phyloP scores from a whole-genome alignment of 768 basidiomycete genomes.

The Boletus sensibilis region DNA sequence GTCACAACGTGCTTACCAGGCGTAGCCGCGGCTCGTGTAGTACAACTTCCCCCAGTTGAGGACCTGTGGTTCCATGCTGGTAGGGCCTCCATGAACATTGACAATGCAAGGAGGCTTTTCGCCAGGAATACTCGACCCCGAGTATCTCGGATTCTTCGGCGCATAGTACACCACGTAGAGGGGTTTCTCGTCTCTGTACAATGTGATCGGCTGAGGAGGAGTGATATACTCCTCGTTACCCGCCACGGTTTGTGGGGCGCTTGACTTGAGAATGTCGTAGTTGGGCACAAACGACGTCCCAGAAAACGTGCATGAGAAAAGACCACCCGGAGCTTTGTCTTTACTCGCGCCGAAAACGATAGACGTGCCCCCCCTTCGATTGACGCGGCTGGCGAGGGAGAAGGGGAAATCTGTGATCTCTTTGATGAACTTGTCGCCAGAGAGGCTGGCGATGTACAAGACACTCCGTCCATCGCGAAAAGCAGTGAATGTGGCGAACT shows the following conservation, averaged over 20 bases:
- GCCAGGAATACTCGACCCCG: constrained; percentile 42
- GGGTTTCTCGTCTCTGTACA: constrained; percentile 37
- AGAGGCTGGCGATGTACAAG: constrained; percentile 35
- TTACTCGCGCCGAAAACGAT: constrained; percentile 37
- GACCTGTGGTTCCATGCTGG: constrained; percentile 43
- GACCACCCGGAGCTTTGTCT: constrained; percentile 30
- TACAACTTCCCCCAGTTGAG: constrained; percentile 58
- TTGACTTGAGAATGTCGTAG: constrained; percentile 26
- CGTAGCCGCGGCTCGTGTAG: constrained; percentile 70
- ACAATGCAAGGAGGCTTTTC: constrained; percentile 71
- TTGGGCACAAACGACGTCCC: constrained; percentile 20
- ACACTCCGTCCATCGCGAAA: constrained; percentile 34
- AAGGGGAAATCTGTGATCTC: constrained; percentile 36
- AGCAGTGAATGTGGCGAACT: constrained; percentile 31
- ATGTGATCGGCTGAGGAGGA: constrained; percentile 45
- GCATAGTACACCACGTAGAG: constrained; percentile 66
- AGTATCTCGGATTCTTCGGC: constrained; percentile 63
- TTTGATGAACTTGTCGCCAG: constrained; percentile 21
- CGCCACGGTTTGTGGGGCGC: constrained; percentile 17
- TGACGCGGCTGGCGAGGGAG: constrained; percentile 29
- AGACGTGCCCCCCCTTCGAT: constrained; percentile 16
- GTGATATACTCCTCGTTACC: constrained; percentile 40
- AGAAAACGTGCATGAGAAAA: constrained; percentile 32
- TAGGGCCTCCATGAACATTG: constrained; percentile 73
- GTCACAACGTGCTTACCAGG: constrained; percentile 48